Base-by-base conservation (phyloP, 345 rosid species). In the Acer negundo region DNA sequence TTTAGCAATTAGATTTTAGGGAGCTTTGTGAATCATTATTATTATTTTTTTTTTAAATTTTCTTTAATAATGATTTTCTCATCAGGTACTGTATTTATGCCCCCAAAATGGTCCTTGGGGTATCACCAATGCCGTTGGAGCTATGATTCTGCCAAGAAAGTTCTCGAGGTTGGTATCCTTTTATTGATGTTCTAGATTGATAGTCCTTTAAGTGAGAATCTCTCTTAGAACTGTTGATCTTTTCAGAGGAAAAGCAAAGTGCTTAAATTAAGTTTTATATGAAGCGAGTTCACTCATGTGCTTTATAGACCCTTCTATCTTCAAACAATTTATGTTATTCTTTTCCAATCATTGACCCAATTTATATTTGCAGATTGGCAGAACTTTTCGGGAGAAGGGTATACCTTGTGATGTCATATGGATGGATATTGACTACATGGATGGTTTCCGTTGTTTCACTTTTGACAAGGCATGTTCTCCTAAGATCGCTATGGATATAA, bases 401-500 rank as follows among this genome's bases (percentile, higher is more conserved):
- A 93, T 95, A 76, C 97, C 98, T 56, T 79, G 93, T 81, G 98
- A 95, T 76, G 97, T 87, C 73, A 83, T 95, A 84, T 95, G 98
- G 98, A 95, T 95, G 98, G 98, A 95, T 80, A 95, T 95, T 79
- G 98, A 95, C 82, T 95, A 95, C 86, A 95, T 95, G 98, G 98
- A 95, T 80, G 94, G 95, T 10, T 95, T 93, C 81, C 90, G 98
- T 63, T 95, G 97, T 90, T 95, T 95, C 85, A 95, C 98, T 79
- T 90, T 95, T 67, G 92, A 93, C 85, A 78, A 90, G 97, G 98
- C 82, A 86, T 79, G 89, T 76, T 65, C 58, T 70, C n/a, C 67
- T 53, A 44, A 16, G 49, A 63, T 40, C n/a, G 66, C 20, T 47
- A 46, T 67, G 56, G 75, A 71, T 65, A 49, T 44, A 19, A 7